Conservation (phyloP, 177 flowering plant genomes). For the Telopea speciosissima region DNA sequence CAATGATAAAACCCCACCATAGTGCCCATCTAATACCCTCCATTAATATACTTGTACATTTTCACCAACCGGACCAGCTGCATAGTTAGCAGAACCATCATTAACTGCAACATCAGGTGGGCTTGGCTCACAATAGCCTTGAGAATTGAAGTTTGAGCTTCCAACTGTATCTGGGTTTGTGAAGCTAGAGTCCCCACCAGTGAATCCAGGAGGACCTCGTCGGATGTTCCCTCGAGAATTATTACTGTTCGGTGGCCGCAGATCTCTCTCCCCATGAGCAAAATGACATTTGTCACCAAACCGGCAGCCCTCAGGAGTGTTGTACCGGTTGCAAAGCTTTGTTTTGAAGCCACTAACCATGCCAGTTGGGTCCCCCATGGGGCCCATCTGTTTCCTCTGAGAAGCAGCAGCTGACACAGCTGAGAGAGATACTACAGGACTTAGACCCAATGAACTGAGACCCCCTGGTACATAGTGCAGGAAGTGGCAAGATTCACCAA, state of each 20-base stretch:
- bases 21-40: neutral
- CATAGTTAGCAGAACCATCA: conserved; percentile 10
- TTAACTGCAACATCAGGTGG: conserved; percentile 15
- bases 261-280: conserved; percentile 26
- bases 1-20: neutral
- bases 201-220: conserved; percentile 3
- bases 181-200: conserved; percentile 1
- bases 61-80: conserved; percentile 8
- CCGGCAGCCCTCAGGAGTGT: conserved; percentile 22
- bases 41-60: conserved; percentile 19
- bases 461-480: conserved; percentile 23
- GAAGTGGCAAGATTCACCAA: conserved; percentile 26
- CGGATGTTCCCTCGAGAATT: conserved; percentile 9
- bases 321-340: conserved; percentile 22
- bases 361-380: conserved; percentile 10
- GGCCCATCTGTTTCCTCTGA: conserved; percentile 13
- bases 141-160: conserved; percentile 7
- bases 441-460: conserved; percentile 16
- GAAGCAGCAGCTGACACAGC: conserved; percentile 7
- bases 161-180: neutral
- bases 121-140: conserved; percentile 14
- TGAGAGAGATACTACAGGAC: conserved; percentile 10
- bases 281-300: conserved; percentile 28
- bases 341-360: conserved; percentile 19
- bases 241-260: conserved; percentile 11